Percentiles rank a stretch among this genome's conserved stretches.
phyloP scores from a whole-genome alignment of 2,329 filamentous ascomycete genomes.

The Epichloe sibirici region DNA sequence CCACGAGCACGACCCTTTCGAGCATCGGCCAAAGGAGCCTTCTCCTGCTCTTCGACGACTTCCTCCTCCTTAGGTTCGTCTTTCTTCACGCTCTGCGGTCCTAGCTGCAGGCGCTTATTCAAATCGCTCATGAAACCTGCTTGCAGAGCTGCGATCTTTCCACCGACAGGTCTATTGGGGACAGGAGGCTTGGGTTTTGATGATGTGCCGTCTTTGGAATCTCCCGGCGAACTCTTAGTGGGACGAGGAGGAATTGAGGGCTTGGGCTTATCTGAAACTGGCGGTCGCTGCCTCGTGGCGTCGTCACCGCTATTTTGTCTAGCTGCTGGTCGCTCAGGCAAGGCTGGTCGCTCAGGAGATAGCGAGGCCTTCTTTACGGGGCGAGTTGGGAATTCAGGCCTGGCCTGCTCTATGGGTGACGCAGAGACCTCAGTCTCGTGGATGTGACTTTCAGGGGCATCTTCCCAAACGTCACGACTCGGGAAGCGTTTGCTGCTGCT shows the following conservation, averaged over 20 bases:
- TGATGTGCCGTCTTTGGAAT: slow-evolving; percentile 30
- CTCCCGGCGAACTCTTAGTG: slow-evolving; percentile 33
- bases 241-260: slow-evolving; percentile 51
- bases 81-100: slow-evolving; percentile 69
- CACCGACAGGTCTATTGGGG: slow-evolving; percentile 59
- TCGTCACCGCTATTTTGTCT: slow-evolving; percentile 28
- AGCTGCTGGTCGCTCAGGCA: slow-evolving; percentile 44
- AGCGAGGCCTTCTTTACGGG: slow-evolving; percentile 27
- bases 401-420: slow-evolving; percentile 17
- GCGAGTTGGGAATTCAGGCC: slow-evolving; percentile 19
- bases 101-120: slow-evolving; percentile 77
- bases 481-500: slow-evolving; percentile 63
- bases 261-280: slow-evolving; percentile 42
- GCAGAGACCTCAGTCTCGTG: slow-evolving; percentile 60
- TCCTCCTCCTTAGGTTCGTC: slow-evolving; percentile 52
- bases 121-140: slow-evolving; percentile 88
- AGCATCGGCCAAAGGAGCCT: slow-evolving; percentile 74
- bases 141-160: slow-evolving; percentile 84
- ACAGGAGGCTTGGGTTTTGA: slow-evolving; percentile 73
- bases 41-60: slow-evolving; percentile 47
- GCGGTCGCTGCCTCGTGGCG: slow-evolving; percentile 24
- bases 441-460: slow-evolving; percentile 71
- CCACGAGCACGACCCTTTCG: slow-evolving; percentile 84
- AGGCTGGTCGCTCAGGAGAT: slow-evolving; percentile 27
- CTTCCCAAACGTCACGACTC: slow-evolving; percentile 90